These are phyloP conservation scores for Oryza coarctata DNA, from an alignment of 176 grass and related monocot genomes.

Conservation along the genomic window DNA sequence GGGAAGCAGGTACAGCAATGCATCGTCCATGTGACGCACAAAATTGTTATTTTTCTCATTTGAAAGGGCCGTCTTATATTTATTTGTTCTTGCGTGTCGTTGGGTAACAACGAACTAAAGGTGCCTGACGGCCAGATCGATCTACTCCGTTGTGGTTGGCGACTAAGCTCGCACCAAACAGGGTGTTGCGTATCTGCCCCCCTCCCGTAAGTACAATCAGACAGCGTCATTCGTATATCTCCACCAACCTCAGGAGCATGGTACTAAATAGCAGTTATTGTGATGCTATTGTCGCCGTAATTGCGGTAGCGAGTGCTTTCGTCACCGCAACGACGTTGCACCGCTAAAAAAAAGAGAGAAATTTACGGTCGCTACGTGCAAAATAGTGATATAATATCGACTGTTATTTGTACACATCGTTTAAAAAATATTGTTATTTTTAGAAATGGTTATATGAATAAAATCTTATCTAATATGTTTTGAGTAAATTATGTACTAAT, in stretches of 20 bases:
- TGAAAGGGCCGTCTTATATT: neutral
- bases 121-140: neutral
- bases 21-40: slow-evolving; percentile 10
- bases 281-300: no score
- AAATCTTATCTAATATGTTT: no score
- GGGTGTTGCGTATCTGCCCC: slow-evolving; percentile 18
- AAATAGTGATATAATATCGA: no score
- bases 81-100: neutral
- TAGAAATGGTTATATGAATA: no score
- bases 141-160: slow-evolving; percentile 20
- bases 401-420: no score
- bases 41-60: neutral
- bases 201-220: neutral
- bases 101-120: slow-evolving; percentile 22
- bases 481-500: no score
- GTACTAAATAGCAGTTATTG: no score
- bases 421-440: no score
- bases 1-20: neutral
- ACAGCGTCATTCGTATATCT: neutral
- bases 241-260: neutral
- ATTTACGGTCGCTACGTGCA: no score
- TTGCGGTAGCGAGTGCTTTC: no score
- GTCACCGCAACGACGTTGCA: no score
- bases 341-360: no score
- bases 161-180: slow-evolving; percentile 20